A percentile compares a stretch with the other conserved stretches of the same genome.
phyloP scores from a whole-genome alignment of 495 filamentous ascomycete species.

The Collariella sp. region DNA sequence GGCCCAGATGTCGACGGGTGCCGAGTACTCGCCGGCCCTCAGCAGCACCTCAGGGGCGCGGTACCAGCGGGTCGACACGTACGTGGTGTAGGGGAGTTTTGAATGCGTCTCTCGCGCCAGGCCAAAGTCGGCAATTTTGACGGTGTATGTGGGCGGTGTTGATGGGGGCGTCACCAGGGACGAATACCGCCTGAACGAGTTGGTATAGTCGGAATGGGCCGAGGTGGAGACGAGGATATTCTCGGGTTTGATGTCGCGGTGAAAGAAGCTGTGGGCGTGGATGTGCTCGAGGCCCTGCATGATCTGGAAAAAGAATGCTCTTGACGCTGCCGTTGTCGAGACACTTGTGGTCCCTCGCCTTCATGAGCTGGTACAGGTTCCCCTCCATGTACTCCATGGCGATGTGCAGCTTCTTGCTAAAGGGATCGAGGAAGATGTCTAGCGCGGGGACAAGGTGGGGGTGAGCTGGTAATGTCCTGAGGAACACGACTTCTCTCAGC shows the following conservation, averaged over 20 bases:
- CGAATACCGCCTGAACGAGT: slow-evolving; percentile 84
- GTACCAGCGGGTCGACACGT: slow-evolving; percentile 98
- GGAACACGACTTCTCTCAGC: slow-evolving; percentile 92
- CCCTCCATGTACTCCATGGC: slow-evolving; percentile 99
- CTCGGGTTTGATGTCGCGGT: slow-evolving; percentile 98
- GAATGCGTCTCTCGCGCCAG: slow-evolving; percentile 96
- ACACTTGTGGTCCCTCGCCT: slow-evolving; percentile 87
- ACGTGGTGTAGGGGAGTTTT: slow-evolving; percentile 92
- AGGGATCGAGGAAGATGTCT: slow-evolving; percentile 97
- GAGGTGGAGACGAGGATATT: slow-evolving; percentile 98
- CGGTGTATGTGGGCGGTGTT: slow-evolving; percentile 85
- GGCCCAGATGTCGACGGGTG: slow-evolving; percentile 98
- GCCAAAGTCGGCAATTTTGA: slow-evolving; percentile 99
- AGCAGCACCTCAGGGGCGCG: slow-evolving; percentile 93
- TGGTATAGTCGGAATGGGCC: slow-evolving; percentile 63
- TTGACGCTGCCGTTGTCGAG: slow-evolving; percentile 89
- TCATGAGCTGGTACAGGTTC: slow-evolving; percentile 98
- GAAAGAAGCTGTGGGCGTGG: slow-evolving; percentile 94
- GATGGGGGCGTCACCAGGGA: slow-evolving; percentile 89
- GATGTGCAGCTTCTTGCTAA: slow-evolving; percentile 93
- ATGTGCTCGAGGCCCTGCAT: slow-evolving; percentile 94
- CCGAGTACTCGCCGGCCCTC: slow-evolving; percentile 92
- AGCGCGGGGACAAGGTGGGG: slow-evolving; percentile 90
- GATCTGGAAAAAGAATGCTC: slow-evolving; percentile 95
- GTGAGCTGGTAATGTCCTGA: slow-evolving; percentile 78